Conservation (phyloP, 2,329 filamentous ascomycete genomes). For the Hymenoscyphus occultus region DNA sequence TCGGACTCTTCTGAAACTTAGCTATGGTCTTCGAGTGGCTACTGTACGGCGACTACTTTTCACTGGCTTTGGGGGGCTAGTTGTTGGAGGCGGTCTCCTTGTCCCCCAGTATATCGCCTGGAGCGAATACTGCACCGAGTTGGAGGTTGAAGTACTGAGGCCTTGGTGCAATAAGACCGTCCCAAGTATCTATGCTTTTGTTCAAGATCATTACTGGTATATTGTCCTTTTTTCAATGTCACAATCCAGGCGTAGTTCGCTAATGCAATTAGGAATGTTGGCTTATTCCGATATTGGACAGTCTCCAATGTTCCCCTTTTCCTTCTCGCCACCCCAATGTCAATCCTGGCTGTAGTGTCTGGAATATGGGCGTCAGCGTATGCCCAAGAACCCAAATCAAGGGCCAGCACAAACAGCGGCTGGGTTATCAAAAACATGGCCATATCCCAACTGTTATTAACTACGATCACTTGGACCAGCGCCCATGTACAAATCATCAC, state of each 20-base stretch:
- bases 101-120: conserved; percentile 77
- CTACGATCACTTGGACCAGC: conserved; percentile 66
- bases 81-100: conserved; percentile 64
- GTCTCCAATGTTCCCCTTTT: conserved; percentile 84
- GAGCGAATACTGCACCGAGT: conserved; percentile 59
- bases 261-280: conserved; percentile 65
- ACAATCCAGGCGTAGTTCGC: conserved; percentile 3
- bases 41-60: conserved; percentile 53
- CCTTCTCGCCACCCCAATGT: conserved; percentile 74
- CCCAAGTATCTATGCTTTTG: conserved; percentile 88
- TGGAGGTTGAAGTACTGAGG: conserved; percentile 39
- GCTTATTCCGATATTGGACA: conserved; percentile 89
- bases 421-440: conserved; percentile 51
- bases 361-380: conserved; percentile 44
- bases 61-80: conserved; percentile 63
- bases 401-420: no score
- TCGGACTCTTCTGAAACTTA: conserved; percentile 48
- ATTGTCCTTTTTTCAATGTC: conserved; percentile 31
- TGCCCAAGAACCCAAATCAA: neutral
- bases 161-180: conserved; percentile 73
- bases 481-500: conserved; percentile 96
- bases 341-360: conserved; percentile 65
- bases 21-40: conserved; percentile 41
- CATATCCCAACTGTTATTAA: conserved; percentile 68
- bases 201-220: conserved; percentile 88